Evolutionary conservation across 108 stramenopile genomes (phyloP), one percentile per base, ranked within the genome.

Genomic region (Skeletonema marinoi): DNA sequence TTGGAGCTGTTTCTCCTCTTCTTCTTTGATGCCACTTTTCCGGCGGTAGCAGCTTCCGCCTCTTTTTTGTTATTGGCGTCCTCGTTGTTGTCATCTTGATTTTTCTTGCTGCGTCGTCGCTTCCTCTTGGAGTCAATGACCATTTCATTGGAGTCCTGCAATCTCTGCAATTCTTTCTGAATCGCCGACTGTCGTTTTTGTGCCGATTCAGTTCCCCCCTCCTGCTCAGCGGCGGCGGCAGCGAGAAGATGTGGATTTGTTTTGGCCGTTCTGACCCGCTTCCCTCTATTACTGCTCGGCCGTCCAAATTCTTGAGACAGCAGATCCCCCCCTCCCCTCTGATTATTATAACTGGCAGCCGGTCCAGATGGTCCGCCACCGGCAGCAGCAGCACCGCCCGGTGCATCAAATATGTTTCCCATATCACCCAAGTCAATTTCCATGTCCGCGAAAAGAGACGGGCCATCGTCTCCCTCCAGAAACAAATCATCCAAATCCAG

Each of bases 401-500:
- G 31, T 12, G 61, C 66, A 50, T 68, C 75, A 64, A 78, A 65
- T 6, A 78, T 70, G 32, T 65, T 67, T 0, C 46, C 74, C 74
- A 73, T 54, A 44, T 75, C 73, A 6, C 74, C 74, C 21, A 76
- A 35, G 32, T 80, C 79, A n/a, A 75, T 48, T 8, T 80, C 79
- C 79, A 80, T 75, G 32, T 76, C 74, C 17, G 46, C 74, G 38
- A 80, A 80, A 10, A 80, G 35, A 29, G 67, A 68, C 9, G 56
- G 35, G 21, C 69, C 56, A 9, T 36, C 31, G 21, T 30, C 29
- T 10, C 68, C 68, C 21, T 42, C 68, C 1, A 29, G 39, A 41
- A 41, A 41, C 10, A 41, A 12, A 41, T 41, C 39, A 12, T 41
- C 39, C 2, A 41, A 11, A 41, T 41, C 39, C 11, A 41, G 39